Evolutionary conservation across 345 rosid species (phyloP).

Genomic region (Adansonia digitata): DNA sequence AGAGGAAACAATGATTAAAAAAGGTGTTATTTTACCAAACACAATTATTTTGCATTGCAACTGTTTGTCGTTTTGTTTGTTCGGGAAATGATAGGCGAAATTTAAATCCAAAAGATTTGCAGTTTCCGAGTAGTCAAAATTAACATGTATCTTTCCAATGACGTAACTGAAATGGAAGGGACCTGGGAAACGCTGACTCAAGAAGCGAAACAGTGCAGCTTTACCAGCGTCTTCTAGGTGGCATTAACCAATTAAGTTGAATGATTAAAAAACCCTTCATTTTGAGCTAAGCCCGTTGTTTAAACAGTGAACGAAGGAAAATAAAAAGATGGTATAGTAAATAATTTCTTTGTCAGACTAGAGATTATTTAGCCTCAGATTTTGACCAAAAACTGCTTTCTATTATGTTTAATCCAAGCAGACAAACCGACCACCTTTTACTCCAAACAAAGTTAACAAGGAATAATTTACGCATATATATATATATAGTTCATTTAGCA

Average conservation of each 20-base stretch:
- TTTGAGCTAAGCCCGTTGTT: conserved; percentile 1
- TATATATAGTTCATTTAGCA: too few relatives aligned
- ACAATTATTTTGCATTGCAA: neutral
- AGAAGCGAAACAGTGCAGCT: neutral
- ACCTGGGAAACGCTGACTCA: too few relatives aligned
- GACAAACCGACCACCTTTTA: too few relatives aligned
- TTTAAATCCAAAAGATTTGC: too few relatives aligned
- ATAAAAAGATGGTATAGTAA: neutral
- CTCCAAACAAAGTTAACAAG: too few relatives aligned
- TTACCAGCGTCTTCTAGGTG: neutral
- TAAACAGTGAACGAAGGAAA: conserved; percentile 9
- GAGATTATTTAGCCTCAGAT: conserved; percentile 15
- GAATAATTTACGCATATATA: too few relatives aligned
- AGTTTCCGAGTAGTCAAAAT: too few relatives aligned
- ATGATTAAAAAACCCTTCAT: neutral
- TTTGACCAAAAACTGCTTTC: conserved; percentile 28
- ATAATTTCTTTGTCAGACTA: conserved; percentile 1
- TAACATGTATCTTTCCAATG: too few relatives aligned
- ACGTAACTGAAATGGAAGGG: too few relatives aligned
- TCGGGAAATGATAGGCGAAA: too few relatives aligned
- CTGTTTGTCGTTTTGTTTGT: neutral
- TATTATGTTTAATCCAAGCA: conserved; percentile 15
- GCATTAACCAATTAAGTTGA: neutral
- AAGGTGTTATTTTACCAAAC: neutral
- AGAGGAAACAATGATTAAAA: neutral